phyloP scores from a whole-genome alignment of 2,329 filamentous ascomycete genomes.

The Aspergillus viridinutans region DNA sequence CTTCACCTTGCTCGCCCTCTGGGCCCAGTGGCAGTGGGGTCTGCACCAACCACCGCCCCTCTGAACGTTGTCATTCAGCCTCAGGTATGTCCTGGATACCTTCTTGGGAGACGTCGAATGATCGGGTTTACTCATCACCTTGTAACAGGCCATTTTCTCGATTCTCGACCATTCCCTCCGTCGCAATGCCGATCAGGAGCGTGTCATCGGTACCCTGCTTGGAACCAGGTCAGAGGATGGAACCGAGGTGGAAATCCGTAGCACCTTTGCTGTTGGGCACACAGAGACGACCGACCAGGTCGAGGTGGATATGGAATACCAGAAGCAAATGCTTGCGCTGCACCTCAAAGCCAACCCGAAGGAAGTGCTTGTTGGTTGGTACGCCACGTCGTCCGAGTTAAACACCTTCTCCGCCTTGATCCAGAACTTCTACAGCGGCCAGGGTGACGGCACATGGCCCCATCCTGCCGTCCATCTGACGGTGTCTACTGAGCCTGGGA shows the following conservation, averaged over 20 bases:
- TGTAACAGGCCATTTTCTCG: conserved; percentile 57
- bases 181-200: conserved; percentile 84
- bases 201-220: conserved; percentile 93
- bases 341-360: conserved; percentile 91
- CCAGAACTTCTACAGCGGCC: conserved; percentile 98
- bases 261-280: conserved; percentile 96
- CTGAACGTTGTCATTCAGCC: conserved; percentile 93
- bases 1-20: conserved; percentile 91
- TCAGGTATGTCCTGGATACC: conserved; percentile 59
- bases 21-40: conserved; percentile 72
- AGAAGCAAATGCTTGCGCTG: conserved; percentile 97
- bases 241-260: conserved; percentile 91
- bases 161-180: conserved; percentile 86
- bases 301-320: conserved; percentile 99
- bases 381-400: conserved; percentile 92
- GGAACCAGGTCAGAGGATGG: conserved; percentile 94
- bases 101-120: background rate
- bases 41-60: conserved; percentile 82
- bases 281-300: conserved; percentile 98
- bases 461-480: conserved; percentile 97
- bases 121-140: conserved; percentile 12
- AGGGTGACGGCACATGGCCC: conserved; percentile 94
- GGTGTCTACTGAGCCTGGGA: conserved; percentile 81
- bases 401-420: conserved; percentile 98
- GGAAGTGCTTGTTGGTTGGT: conserved; percentile 95